A percentile compares a stretch with the other conserved stretches of the same genome.
phyloP scores from a whole-genome alignment of 306 rosid species.

The Trifolium pratense region DNA sequence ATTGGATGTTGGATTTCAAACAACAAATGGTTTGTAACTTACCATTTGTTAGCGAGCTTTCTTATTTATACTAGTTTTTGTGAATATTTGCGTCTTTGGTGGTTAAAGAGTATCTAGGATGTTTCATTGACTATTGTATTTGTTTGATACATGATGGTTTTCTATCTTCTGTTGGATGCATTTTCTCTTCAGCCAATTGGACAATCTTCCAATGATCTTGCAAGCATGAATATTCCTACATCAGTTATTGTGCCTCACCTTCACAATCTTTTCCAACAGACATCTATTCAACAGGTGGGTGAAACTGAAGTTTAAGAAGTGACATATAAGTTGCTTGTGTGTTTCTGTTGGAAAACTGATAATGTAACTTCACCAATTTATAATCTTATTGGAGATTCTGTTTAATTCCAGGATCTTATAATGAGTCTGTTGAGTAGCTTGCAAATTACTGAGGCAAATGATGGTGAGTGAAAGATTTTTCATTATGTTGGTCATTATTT shows the following conservation, averaged over 20 bases:
- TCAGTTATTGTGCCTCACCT: slow-evolving; percentile 81
- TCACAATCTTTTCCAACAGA: slow-evolving; percentile 93
- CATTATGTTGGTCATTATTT: slow-evolving; percentile 25
- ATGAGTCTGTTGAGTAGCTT: slow-evolving; percentile 72
- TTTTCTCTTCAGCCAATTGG: slow-evolving; percentile 62
- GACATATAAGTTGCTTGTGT: slow-evolving; percentile 25
- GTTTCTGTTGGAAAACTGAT: slow-evolving; percentile 31
- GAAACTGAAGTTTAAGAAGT: slow-evolving; percentile 36
- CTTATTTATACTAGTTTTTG: slow-evolving; percentile 15
- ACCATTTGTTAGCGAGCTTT: slow-evolving; percentile 3
- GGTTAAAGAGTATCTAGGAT: slow-evolving; percentile 25
- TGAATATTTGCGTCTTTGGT: slow-evolving; percentile 36
- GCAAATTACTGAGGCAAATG: slow-evolving; percentile 72
- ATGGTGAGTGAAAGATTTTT: slow-evolving; percentile 66
- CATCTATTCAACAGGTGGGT: slow-evolving; percentile 89
- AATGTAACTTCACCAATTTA: slow-evolving; percentile 22
- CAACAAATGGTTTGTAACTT: slow-evolving; percentile 71
- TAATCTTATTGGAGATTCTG: slow-evolving; percentile 42
- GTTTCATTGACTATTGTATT: slow-evolving; percentile 27
- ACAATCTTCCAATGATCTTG: slow-evolving; percentile 64
- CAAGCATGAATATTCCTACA: slow-evolving; percentile 62
- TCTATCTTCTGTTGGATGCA: slow-evolving; percentile 34
- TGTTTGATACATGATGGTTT: slow-evolving; percentile 21
- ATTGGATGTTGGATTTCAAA: slow-evolving; percentile 85
- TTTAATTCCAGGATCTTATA: slow-evolving; percentile 78